Evolutionary conservation across 1,139 yeast genomes (phyloP).

Genomic region (Tardiomyces blankii): DNA sequence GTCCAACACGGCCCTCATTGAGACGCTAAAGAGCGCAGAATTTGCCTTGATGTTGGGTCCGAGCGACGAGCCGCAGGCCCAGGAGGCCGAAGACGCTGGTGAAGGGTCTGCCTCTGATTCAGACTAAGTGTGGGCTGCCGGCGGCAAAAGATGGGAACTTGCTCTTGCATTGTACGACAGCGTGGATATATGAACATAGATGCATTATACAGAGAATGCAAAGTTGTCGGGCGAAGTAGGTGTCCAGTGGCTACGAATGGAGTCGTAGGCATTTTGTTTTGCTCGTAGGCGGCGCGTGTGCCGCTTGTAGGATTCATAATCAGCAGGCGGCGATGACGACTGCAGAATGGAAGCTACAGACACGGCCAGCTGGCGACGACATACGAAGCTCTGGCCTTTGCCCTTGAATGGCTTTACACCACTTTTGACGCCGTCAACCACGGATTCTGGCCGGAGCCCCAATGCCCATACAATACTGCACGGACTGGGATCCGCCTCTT

Average conservation of each 20-base stretch:
- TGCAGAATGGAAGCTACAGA: not conserved
- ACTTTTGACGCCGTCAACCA: not conserved
- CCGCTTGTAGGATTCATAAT: not conserved
- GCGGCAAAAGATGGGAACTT: too few relatives aligned
- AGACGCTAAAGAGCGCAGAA: conserved; percentile 72
- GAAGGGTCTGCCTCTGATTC: conserved; percentile 30
- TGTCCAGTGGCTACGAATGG: not conserved
- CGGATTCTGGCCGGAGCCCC: not conserved
- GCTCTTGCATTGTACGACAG: too few relatives aligned
- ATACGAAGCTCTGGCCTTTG: not conserved
- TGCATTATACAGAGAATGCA: not conserved
- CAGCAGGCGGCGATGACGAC: not conserved
- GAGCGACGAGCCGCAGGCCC: conserved; percentile 5
- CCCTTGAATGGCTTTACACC: not conserved
- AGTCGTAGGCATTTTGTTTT: not conserved
- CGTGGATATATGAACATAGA: not conserved
- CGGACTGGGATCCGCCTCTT: not conserved
- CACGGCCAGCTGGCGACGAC: not conserved
- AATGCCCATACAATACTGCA: not conserved
- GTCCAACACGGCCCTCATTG: conserved; percentile 42
- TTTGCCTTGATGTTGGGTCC: conserved; percentile 39
- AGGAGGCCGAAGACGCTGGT: conserved; percentile 9
- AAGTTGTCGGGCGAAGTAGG: not conserved
- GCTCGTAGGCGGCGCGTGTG: not conserved
- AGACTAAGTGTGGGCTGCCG: too few relatives aligned